These are phyloP conservation scores for Nymphaea colorata DNA, from an alignment of 164 flowering plant species.

Conservation along the genomic window DNA sequence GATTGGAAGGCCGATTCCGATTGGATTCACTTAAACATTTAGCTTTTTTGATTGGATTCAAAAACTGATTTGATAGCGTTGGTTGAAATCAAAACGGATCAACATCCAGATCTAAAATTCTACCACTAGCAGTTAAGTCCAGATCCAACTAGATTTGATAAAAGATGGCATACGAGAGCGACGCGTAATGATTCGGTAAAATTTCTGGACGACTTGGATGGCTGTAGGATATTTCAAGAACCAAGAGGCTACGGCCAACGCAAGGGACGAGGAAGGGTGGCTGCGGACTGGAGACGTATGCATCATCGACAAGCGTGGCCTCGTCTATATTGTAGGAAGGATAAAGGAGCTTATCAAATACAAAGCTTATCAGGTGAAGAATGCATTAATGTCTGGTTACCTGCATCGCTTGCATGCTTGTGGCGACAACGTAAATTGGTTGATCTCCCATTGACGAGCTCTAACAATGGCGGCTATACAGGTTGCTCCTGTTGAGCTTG, in stretches of 20 bases:
- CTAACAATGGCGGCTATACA: neutral
- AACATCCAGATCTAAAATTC: too few relatives aligned
- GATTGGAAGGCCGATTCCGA: too few relatives aligned
- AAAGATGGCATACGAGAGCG: too few relatives aligned
- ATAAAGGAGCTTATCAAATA: conserved; percentile 26
- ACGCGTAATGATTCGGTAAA: too few relatives aligned
- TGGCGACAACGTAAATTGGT: neutral
- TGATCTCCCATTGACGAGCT: too few relatives aligned
- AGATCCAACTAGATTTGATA: too few relatives aligned
- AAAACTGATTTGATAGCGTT: too few relatives aligned
- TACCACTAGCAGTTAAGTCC: too few relatives aligned
- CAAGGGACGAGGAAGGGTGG: conserved; percentile 23
- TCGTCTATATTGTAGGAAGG: conserved; percentile 19
- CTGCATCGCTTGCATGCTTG: too few relatives aligned
- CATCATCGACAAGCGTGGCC: conserved; percentile 15
- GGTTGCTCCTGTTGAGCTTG: conserved; percentile 29
- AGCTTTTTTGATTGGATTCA: too few relatives aligned
- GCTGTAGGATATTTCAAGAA: conserved; percentile 16
- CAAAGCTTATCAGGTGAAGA: conserved; percentile 22
- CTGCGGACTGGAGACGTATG: conserved; percentile 22
- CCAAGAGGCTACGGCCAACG: conserved; percentile 10
- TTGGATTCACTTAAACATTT: too few relatives aligned
- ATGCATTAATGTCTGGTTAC: neutral
- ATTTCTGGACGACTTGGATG: neutral
- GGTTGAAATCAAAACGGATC: too few relatives aligned